Conservation (phyloP, 73 alveolate species). For the Symbiodinium pilosum region DNA sequence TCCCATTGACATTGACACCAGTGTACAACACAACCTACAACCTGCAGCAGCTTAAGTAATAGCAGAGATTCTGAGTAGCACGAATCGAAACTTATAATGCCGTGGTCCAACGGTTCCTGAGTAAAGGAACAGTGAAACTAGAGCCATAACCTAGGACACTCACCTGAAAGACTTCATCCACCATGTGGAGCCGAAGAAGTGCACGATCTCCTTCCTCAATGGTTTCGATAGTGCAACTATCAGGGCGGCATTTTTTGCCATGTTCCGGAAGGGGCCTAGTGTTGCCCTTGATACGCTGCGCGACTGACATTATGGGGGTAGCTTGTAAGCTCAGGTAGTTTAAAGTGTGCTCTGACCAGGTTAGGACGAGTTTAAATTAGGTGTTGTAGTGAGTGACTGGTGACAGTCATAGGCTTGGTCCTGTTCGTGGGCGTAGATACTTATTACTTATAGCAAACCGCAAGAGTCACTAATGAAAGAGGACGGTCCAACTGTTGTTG, state of each 20-base stretch:
- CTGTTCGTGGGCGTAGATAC: too few relatives aligned
- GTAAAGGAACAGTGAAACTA: background rate
- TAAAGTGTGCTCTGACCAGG: too few relatives aligned
- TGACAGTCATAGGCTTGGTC: too few relatives aligned
- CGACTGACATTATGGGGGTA: background rate
- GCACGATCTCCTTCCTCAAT: background rate
- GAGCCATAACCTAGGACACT: background rate
- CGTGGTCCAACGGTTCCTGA: background rate
- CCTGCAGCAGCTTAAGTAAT: background rate
- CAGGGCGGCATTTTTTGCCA: background rate
- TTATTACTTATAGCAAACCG: too few relatives aligned
- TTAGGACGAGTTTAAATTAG: too few relatives aligned
- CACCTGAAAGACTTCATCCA: slow-evolving; percentile 16
- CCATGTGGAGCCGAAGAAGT: background rate
- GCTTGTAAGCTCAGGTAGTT: too few relatives aligned
- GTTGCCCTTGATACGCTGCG: slow-evolving; percentile 3
- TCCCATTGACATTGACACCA: background rate
- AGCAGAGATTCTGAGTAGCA: background rate
- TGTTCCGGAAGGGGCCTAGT: slow-evolving; percentile 13
- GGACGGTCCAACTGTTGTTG: too few relatives aligned
- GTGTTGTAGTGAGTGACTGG: too few relatives aligned
- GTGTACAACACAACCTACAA: background rate
- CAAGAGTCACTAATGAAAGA: too few relatives aligned
- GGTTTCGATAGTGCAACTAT: background rate
- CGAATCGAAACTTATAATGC: background rate